Evolutionary conservation across 768 basidiomycete species (phyloP).

Genomic region (Tricholoma flavovirens): DNA sequence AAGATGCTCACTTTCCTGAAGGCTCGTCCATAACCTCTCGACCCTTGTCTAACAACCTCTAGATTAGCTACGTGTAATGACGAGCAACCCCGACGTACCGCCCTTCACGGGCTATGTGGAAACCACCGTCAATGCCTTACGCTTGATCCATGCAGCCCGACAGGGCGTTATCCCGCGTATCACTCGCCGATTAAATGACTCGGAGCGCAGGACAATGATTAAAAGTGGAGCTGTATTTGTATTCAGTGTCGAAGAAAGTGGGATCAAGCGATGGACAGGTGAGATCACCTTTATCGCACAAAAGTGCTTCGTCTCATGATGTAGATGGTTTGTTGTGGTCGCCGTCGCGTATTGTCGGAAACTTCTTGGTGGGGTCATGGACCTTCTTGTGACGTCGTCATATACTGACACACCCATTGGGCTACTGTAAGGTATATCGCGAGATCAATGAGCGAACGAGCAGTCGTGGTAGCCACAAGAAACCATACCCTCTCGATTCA

Average conservation of each 20-base stretch:
- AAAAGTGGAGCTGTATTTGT: conserved; percentile 73
- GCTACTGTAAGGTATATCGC: conserved; percentile 61
- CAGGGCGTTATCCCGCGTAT: conserved; percentile 77
- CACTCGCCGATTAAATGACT: conserved; percentile 77
- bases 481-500: conserved; percentile 47
- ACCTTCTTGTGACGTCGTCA: not conserved
- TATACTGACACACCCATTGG: not conserved
- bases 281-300: conserved; percentile 12
- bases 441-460: conserved; percentile 68
- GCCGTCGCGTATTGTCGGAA: conserved; percentile 78
- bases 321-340: conserved; percentile 69
- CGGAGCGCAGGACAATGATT: conserved; percentile 65
- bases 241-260: conserved; percentile 84
- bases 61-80: conserved; percentile 42
- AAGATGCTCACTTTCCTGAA: conserved; percentile 34
- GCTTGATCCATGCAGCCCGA: conserved; percentile 78
- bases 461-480: conserved; percentile 48
- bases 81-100: conserved; percentile 50
- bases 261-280: conserved; percentile 86
- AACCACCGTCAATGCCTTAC: conserved; percentile 73
- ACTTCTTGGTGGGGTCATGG: conserved; percentile 60
- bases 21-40: conserved; percentile 35
- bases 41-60: conserved; percentile 53
- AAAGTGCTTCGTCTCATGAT: conserved; percentile 13
- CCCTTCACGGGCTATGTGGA: conserved; percentile 79